phyloP scores from a whole-genome alignment of 192 early-diverging fungal species.

The Backusella morwellensis region DNA sequence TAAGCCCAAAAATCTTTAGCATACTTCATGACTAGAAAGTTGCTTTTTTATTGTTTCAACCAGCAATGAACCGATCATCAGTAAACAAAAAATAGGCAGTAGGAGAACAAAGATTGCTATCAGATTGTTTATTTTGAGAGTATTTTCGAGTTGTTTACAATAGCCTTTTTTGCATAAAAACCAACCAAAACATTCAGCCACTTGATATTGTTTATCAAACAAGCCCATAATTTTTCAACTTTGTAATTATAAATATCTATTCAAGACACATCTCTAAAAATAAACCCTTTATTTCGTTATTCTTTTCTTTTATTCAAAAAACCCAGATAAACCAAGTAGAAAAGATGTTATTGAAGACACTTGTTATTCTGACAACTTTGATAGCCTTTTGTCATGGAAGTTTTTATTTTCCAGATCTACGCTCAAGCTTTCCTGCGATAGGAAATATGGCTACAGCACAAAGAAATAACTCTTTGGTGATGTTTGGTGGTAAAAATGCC shows the following conservation, averaged over 20 bases:
- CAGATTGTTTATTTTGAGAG: background rate
- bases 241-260: background rate
- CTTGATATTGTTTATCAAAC: background rate
- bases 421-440: background rate
- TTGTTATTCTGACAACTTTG: background rate
- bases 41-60: background rate
- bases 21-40: background rate
- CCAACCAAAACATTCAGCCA: slow-evolving; percentile 2
- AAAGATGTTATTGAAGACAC: background rate
- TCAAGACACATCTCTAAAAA: background rate
- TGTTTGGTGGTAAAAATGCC: slow-evolving; percentile 18
- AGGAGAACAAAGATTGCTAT: background rate
- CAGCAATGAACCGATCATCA: background rate
- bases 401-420: background rate
- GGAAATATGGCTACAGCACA: slow-evolving; percentile 12
- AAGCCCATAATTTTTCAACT: background rate
- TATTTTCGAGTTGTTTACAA: background rate
- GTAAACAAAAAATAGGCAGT: background rate
- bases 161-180: background rate
- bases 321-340: background rate
- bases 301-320: background rate
- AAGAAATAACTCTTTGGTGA: background rate
- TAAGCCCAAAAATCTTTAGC: background rate
- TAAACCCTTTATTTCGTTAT: background rate
- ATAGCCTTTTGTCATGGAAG: background rate